A percentile compares a stretch with the other conserved stretches of the same genome.
These are phyloP conservation scores for Clarireedia homoeocarpa DNA, from an alignment of 2,329 filamentous ascomycete genomes.

Conservation along the genomic window DNA sequence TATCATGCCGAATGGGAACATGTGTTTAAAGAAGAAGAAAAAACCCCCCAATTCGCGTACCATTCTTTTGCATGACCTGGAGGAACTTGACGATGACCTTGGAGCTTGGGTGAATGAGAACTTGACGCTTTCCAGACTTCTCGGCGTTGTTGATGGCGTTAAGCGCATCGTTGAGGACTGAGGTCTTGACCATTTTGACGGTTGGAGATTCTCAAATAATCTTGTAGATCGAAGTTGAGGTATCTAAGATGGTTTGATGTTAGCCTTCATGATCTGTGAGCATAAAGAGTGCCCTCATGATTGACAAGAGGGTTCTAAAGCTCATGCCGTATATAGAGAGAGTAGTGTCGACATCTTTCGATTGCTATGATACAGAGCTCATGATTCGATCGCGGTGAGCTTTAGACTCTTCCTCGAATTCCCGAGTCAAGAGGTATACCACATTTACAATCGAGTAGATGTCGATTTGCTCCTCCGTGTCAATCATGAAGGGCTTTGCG, in stretches of 20 bases:
- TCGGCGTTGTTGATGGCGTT: conserved; percentile 99
- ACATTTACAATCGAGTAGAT: conserved; percentile 24
- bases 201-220: conserved; percentile 71
- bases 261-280: conserved; percentile 57
- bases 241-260: conserved; percentile 47
- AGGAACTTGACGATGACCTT: conserved; percentile 99
- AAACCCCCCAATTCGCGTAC: conserved; percentile 47
- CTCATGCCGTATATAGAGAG: conserved; percentile 56
- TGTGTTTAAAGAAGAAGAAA: conserved; percentile 9
- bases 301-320: conserved; percentile 57
- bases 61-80: conserved; percentile 98
- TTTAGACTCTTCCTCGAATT: conserved; percentile 1
- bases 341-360: conserved; percentile 47
- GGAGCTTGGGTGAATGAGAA: conserved; percentile 93
- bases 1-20: conserved; percentile 85
- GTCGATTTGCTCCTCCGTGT: conserved; percentile 46
- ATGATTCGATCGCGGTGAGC: conserved; percentile 1
- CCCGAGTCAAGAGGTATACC: background rate
- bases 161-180: conserved; percentile 98
- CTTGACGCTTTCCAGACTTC: conserved; percentile 99
- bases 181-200: conserved; percentile 97
- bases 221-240: conserved; percentile 52
- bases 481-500: conserved; percentile 29
- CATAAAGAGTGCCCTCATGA: conserved; percentile 61
- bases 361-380: conserved; percentile 14